Conservation (phyloP, 148 eudicot species). For the Chenopodium album region DNA sequence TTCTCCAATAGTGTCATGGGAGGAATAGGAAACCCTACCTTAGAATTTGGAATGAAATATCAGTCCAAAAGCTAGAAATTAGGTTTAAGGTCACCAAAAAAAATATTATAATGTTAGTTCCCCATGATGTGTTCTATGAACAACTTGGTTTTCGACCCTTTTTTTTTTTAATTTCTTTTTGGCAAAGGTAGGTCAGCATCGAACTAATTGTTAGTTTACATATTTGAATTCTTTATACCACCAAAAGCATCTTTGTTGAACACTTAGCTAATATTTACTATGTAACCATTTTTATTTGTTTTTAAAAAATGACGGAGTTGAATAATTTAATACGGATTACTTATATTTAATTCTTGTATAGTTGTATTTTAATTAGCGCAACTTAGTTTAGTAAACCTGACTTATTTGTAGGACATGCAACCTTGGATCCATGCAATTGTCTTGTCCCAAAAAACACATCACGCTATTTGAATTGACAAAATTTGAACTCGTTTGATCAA, state of each 20-base stretch:
- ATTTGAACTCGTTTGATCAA: background rate
- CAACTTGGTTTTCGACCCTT: background rate
- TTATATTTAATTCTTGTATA: no score
- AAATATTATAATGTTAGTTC: no score
- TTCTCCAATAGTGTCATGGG: background rate
- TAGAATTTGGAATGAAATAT: no score
- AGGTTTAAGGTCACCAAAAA: background rate
- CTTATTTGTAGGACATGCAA: background rate
- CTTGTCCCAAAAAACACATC: conserved; percentile 6
- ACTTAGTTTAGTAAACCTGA: background rate
- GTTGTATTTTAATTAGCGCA: background rate
- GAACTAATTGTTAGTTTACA: background rate
- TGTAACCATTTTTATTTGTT: background rate
- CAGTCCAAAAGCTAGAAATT: background rate
- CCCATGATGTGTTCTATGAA: background rate
- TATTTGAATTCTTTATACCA: background rate
- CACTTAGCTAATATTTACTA: no score
- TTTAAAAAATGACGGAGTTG: background rate
- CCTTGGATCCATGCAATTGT: conserved; percentile 12
- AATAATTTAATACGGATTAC: background rate
- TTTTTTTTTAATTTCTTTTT: no score
- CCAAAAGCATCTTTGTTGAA: background rate
- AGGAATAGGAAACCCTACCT: background rate
- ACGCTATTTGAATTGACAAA: background rate
- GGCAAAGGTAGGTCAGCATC: background rate